Percentiles rank a stretch among this genome's conserved stretches.
Evolutionary conservation across 148 eudicot species (phyloP).

Genomic region (Diospyros lotus): DNA sequence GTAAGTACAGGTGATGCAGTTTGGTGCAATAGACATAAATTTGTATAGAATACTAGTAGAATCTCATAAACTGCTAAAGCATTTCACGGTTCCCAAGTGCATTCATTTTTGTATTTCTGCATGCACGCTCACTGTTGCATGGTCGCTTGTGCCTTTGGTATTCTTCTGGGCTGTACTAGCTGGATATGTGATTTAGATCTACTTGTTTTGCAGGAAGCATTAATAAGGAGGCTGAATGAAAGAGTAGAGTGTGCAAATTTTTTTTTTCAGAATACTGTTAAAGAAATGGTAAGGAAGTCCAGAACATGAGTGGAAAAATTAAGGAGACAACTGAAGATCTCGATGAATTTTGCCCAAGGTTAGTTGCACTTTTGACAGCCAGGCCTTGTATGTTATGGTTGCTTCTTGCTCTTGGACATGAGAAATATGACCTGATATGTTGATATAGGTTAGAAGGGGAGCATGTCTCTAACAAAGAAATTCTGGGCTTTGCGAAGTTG

Average conservation of each 20-base stretch:
- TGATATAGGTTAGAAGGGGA: constrained; percentile 69
- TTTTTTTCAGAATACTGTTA: constrained; percentile 88
- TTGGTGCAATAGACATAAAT: too few species aligned
- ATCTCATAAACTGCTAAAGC: too few species aligned
- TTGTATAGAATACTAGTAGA: too few species aligned
- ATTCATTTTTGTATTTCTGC: constrained; percentile 1
- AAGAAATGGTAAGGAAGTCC: constrained; percentile 94
- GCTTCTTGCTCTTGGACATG: not conserved
- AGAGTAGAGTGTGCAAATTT: constrained; percentile 93
- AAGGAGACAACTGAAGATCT: constrained; percentile 94
- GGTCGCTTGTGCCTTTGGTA: not conserved
- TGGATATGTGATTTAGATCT: not conserved
- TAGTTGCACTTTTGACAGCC: constrained; percentile 3
- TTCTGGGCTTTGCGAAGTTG: constrained; percentile 74
- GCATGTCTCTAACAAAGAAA: constrained; percentile 64
- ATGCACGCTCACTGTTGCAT: not conserved
- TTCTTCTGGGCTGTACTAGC: not conserved
- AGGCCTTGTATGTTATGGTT: constrained; percentile 3
- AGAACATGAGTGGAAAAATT: constrained; percentile 75
- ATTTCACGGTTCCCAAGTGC: not conserved
- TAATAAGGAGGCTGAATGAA: constrained; percentile 72
- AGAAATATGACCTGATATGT: constrained; percentile 8
- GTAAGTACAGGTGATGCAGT: too few species aligned
- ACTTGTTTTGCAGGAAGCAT: constrained; percentile 62
- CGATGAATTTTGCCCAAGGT: constrained; percentile 87